Evolutionary conservation across 2,329 filamentous ascomycete genomes (phyloP).

Genomic region (Diplodia mutila): DNA sequence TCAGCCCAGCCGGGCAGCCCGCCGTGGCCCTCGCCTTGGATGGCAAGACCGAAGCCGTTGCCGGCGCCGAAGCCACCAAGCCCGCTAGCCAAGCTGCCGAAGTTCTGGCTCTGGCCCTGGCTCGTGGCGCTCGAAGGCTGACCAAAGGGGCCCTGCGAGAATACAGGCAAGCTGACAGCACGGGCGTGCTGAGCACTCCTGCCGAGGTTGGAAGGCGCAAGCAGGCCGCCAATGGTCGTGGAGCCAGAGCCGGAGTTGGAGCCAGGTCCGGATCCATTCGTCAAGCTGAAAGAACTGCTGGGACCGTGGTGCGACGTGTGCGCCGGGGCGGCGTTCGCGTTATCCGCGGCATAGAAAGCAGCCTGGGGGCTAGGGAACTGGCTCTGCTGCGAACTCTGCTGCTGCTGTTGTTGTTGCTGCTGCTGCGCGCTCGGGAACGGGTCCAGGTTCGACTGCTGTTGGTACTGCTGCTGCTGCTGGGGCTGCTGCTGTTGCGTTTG

Average conservation of each 20-base stretch:
- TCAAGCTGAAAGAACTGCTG: conserved; percentile 54
- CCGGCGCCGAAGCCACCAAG: conserved; percentile 59
- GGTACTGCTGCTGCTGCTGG: conserved; percentile 49
- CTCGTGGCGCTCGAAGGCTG: conserved; percentile 41
- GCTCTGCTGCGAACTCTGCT: conserved; percentile 59
- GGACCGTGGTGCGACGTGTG: conserved; percentile 60
- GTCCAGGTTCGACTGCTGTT: conserved; percentile 47
- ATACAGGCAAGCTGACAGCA: conserved; percentile 83
- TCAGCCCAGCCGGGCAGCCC: conserved; percentile 66
- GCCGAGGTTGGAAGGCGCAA: conserved; percentile 69
- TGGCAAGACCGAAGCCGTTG: conserved; percentile 63
- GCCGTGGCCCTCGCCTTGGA: conserved; percentile 55
- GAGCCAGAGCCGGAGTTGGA: conserved; percentile 54
- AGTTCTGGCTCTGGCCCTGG: conserved; percentile 51
- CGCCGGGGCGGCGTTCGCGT: conserved; percentile 50
- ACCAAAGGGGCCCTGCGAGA: conserved; percentile 63
- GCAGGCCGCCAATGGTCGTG: conserved; percentile 74
- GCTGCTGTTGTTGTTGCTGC: conserved; percentile 34
- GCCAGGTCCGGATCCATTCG: conserved; percentile 33
- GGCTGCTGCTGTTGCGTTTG: conserved; percentile 74
- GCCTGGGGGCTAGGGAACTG: conserved; percentile 77
- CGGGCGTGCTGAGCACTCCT: conserved; percentile 69
- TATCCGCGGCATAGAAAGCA: conserved; percentile 72
- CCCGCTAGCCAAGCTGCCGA: conserved; percentile 62
- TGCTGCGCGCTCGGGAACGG: conserved; percentile 35